Base-by-base conservation (phyloP, 148 eudicot genomes). In the Hydrangea macrophylla region DNA sequence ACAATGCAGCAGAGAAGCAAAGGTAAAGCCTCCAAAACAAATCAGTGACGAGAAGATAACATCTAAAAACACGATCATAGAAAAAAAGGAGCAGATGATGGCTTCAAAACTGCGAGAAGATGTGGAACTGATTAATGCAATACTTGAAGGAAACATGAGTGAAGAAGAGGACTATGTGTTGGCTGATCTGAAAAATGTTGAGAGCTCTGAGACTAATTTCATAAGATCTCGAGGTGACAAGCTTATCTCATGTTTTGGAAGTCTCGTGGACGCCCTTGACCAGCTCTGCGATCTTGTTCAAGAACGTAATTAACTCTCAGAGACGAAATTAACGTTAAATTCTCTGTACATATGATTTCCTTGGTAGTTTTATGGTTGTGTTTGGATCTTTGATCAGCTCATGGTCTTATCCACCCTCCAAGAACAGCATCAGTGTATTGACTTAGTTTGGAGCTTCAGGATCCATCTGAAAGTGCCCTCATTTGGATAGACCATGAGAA, bases 161-260 rank as follows among this genome's bases (percentile, higher is more conserved):
- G 81, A 72, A 22, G 76, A 73, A n/a, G 69, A 62, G 35, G 79
- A 74, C 35, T 71, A 10, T 39, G 67, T 63, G 28, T 58, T 67
- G 35, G 70, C 53, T 58, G 79, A 75, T 73, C 13, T 68, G 64
- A 78, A 68, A 66, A 73, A 83, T 7, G 79, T 53, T 0, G 85
- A 82, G 39, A 54, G 78, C 51, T 27, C 65, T 18, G 64, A 77
- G 45, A 75, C 61, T 51, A 82, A 75, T 66, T 72, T 68, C 40
- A 72, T 67, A 8, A 81, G 88, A 73, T 27, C 57, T 62, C 80
- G 79, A 74, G 93, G 87, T 22, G 91, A 90, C 23, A 78, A 88
- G 80, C 85, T 90, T 44, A 78, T 86, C 17, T 68, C 78, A 35
- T 81, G 85, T 68, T 83, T 90, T 9, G 73, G 74, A 22, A 83